These are phyloP conservation scores for Seiridium cupressi DNA, from an alignment of 2,329 filamentous ascomycete species.

Conservation along the genomic window DNA sequence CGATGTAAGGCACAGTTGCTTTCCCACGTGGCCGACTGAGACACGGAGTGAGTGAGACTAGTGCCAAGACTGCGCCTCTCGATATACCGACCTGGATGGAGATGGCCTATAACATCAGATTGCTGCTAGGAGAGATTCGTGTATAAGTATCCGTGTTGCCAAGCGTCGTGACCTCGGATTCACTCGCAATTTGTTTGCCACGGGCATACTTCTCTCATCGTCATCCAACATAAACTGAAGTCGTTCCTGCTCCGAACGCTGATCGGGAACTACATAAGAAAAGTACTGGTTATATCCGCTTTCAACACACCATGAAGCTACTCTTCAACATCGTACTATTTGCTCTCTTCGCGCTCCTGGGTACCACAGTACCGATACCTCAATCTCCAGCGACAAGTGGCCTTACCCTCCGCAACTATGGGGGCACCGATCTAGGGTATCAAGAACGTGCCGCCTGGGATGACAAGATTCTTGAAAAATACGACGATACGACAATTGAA, in stretches of 20 bases:
- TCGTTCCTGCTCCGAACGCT: too few relatives aligned
- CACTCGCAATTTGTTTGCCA: too few relatives aligned
- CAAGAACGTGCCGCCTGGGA: too few relatives aligned
- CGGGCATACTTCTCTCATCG: too few relatives aligned
- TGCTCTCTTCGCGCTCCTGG: background rate
- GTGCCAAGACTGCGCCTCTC: background rate
- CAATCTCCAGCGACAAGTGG: background rate
- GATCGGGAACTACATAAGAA: background rate
- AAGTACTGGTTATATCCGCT: background rate
- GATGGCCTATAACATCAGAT: background rate
- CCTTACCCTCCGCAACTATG: too few relatives aligned
- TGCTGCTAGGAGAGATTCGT: too few relatives aligned
- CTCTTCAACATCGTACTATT: background rate
- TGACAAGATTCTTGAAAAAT: too few relatives aligned
- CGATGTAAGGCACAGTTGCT: background rate
- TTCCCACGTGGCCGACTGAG: background rate
- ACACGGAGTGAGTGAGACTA: background rate
- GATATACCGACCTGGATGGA: background rate
- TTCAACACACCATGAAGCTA: background rate
- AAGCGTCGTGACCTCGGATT: too few relatives aligned
- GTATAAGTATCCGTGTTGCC: too few relatives aligned
- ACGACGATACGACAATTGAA: too few relatives aligned
- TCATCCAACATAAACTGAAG: too few relatives aligned
- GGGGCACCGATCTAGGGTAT: too few relatives aligned
- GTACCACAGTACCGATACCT: background rate